A percentile compares a stretch with the other conserved stretches of the same genome.
phyloP scores from a whole-genome alignment of 148 eudicot species.

The Rhododendron simsii region DNA sequence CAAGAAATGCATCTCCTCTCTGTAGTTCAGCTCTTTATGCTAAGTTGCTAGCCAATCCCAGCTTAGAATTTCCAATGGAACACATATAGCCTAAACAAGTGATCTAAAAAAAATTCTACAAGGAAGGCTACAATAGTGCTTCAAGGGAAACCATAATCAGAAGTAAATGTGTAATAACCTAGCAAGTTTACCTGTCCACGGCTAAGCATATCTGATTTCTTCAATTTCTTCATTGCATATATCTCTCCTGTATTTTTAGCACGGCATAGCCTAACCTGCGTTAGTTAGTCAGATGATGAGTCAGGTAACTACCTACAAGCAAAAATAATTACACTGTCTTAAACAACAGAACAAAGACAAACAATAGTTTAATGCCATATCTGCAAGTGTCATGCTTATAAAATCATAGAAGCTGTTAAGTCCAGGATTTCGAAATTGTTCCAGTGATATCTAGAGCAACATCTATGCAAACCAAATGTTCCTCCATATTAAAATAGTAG shows the following conservation, averaged over 20 bases:
- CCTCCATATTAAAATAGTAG: background rate
- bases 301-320: background rate
- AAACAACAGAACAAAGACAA: background rate
- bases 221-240: conserved; percentile 68
- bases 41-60: background rate
- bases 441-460: background rate
- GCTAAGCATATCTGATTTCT: conserved; percentile 74
- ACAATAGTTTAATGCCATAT: background rate
- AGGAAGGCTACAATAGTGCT: background rate
- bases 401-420: background rate
- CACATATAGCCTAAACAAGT: background rate
- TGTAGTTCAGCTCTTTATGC: background rate
- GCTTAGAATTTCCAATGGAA: background rate
- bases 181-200: conserved; percentile 56
- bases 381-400: background rate
- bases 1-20: background rate
- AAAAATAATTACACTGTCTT: background rate
- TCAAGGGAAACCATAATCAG: background rate
- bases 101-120: background rate
- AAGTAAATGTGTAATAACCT: background rate
- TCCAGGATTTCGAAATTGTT: background rate
- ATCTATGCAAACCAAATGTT: background rate
- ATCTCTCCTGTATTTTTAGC: conserved; percentile 61
- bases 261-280: conserved; percentile 69
- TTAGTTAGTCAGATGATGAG: background rate